phyloP scores from a whole-genome alignment of 202 grass and related monocot genomes.

The Panicum virgatum region DNA sequence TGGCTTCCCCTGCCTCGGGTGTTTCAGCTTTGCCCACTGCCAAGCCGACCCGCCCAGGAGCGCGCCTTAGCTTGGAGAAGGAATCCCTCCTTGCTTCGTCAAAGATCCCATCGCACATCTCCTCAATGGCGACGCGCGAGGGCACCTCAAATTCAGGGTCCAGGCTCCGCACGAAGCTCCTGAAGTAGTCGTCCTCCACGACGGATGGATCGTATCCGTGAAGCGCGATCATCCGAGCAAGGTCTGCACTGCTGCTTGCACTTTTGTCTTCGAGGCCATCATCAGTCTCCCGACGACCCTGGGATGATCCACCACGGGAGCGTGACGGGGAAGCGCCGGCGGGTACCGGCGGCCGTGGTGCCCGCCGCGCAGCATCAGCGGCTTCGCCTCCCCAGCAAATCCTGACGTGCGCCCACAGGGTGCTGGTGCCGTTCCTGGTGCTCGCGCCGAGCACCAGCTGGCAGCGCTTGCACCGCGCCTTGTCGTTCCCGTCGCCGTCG shows the following conservation, averaged over 20 bases:
- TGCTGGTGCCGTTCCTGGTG: background rate
- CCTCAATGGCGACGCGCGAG: background rate
- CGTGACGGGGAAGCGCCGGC: too few species aligned
- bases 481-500: background rate
- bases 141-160: background rate
- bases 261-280: too few species aligned
- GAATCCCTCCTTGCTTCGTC: background rate
- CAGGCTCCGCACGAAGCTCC: background rate
- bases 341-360: too few species aligned
- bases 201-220: background rate
- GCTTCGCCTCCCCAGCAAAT: background rate
- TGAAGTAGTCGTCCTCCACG: background rate
- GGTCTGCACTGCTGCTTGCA: background rate
- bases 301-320: background rate
- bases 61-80: too few species aligned
- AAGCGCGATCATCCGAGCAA: background rate
- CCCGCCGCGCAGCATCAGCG: too few species aligned
- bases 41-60: background rate
- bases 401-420: background rate
- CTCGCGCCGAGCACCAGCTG: background rate
- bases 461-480: background rate
- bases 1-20: background rate
- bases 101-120: background rate
- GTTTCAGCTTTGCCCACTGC: background rate
- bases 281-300: too few species aligned